phyloP scores from a whole-genome alignment of 2,329 filamentous ascomycete genomes.

The Diaporthe australafricana region DNA sequence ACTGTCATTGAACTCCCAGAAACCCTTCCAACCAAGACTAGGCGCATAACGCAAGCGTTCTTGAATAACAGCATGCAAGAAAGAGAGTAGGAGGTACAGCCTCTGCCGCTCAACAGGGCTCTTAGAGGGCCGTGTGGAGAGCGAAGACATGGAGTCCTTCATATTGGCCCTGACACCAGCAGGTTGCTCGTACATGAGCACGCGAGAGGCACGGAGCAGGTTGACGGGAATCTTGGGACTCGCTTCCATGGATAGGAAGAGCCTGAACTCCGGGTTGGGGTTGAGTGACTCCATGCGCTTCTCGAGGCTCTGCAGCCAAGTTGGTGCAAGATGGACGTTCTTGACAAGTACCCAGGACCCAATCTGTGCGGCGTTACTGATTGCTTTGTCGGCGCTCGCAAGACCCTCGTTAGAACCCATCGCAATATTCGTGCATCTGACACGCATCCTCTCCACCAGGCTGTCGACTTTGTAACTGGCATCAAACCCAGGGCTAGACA shows the following conservation, averaged over 20 bases:
- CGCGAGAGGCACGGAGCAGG: conserved; percentile 88
- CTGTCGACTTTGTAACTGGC: conserved; percentile 99
- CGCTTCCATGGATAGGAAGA: conserved; percentile 98
- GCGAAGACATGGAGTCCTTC: conserved; percentile 92
- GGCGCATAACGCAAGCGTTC: conserved; percentile 95
- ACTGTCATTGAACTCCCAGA: conserved; percentile 99
- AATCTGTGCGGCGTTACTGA: conserved; percentile 89
- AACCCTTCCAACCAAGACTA: conserved; percentile 94
- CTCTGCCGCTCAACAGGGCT: conserved; percentile 91
- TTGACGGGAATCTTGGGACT: conserved; percentile 98
- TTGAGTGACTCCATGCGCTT: conserved; percentile 97
- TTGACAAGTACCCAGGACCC: conserved; percentile 98
- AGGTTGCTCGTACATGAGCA: conserved; percentile 98
- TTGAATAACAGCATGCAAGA: conserved; percentile 95
- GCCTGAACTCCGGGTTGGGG: conserved; percentile 89
- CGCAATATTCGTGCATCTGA: conserved; percentile 94
- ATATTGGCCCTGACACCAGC: conserved; percentile 97
- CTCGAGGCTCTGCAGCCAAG: conserved; percentile 96
- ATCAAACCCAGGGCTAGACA: conserved; percentile 96
- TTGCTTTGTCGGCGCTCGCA: conserved; percentile 93
- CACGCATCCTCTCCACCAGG: conserved; percentile 84
- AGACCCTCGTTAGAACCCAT: conserved; percentile 98
- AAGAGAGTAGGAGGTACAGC: conserved; percentile 90
- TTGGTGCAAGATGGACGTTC: conserved; percentile 96
- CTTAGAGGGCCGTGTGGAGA: conserved; percentile 81